Percentiles rank a stretch among this genome's conserved stretches.
phyloP scores from a whole-genome alignment of 495 filamentous ascomycete species.

The Haplographium delicatum region DNA sequence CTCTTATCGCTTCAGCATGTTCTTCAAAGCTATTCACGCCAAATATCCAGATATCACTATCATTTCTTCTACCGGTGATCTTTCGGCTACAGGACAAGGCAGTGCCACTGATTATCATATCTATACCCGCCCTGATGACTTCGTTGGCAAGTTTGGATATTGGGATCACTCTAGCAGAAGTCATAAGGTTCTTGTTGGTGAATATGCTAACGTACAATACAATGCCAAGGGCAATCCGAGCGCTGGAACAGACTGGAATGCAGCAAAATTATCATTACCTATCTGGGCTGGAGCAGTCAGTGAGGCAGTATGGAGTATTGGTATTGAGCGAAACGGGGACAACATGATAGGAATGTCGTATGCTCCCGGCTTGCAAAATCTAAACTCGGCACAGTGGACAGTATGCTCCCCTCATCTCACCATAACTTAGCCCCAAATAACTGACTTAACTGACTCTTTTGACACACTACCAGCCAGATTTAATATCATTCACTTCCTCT shows the following conservation, averaged over 20 bases:
- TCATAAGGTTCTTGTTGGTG: conserved; percentile 38
- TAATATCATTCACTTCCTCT: conserved; percentile 21
- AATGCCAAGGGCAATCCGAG: conserved; percentile 30
- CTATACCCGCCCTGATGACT: conserved; percentile 45
- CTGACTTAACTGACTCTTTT: too few species aligned
- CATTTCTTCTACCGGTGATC: conserved; percentile 35
- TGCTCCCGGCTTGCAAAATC: conserved; percentile 42
- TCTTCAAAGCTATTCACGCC: conserved; percentile 45
- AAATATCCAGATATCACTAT: conserved; percentile 44
- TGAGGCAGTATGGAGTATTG: conserved; percentile 53
- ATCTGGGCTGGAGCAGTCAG: conserved; percentile 37
- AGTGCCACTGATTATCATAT: conserved; percentile 38
- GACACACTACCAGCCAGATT: conserved; percentile 14
- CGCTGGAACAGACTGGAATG: conserved; percentile 27
- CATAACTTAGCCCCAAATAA: too few species aligned
- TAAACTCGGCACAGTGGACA: conserved; percentile 37
- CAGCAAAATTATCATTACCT: conserved; percentile 15
- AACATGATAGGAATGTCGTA: conserved; percentile 41
- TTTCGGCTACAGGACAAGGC: conserved; percentile 7
- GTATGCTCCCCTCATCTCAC: too few species aligned
- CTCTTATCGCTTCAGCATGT: conserved; percentile 39
- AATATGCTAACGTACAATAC: conserved; percentile 41
- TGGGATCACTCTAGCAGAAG: conserved; percentile 40
- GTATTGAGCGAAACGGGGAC: conserved; percentile 52
- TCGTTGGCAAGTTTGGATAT: conserved; percentile 41